A percentile compares a stretch with the other conserved stretches of the same genome.
These are phyloP conservation scores for Neonectria hederae DNA, from an alignment of 2,329 filamentous ascomycete species.

Conservation along the genomic window DNA sequence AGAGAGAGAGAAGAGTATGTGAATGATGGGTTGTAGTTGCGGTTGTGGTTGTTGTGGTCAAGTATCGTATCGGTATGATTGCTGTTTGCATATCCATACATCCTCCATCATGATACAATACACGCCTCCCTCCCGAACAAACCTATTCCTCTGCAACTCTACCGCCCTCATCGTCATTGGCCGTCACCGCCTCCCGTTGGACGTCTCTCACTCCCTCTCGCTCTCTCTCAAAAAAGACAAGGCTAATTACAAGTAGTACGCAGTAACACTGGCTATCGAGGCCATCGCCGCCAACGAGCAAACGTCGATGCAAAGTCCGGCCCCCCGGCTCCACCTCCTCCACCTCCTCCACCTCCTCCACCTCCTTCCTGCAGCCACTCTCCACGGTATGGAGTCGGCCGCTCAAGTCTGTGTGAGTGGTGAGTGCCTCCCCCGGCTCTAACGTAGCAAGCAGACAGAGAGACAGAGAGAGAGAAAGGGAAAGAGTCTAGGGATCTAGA, in stretches of 20 bases:
- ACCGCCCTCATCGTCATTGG: background rate
- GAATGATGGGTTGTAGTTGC: background rate
- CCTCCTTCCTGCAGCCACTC: slow-evolving; percentile 41
- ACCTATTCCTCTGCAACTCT: too few species aligned
- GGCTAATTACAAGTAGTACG: too few species aligned
- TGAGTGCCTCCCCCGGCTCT: background rate
- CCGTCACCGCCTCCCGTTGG: background rate
- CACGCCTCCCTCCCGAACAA: background rate
- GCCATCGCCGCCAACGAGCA: slow-evolving; percentile 18
- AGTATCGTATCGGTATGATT: too few species aligned
- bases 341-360: slow-evolving; percentile 7
- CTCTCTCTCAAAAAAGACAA: background rate
- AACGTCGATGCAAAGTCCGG: slow-evolving; percentile 32
- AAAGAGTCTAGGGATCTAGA: background rate
- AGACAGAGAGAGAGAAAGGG: too few species aligned
- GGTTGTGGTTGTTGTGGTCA: too few species aligned
- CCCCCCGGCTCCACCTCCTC: slow-evolving; percentile 12
- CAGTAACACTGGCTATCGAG: background rate
- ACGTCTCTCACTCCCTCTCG: background rate
- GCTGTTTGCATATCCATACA: background rate
- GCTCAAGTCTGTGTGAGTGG: slow-evolving; percentile 20
- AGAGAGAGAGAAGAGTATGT: background rate
- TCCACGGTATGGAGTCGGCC: slow-evolving; percentile 32
- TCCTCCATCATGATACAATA: background rate
- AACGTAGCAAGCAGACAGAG: too few species aligned